These are phyloP conservation scores for Emergomyces pasteurianus DNA, from an alignment of 2,329 filamentous ascomycete species.

Conservation along the genomic window DNA sequence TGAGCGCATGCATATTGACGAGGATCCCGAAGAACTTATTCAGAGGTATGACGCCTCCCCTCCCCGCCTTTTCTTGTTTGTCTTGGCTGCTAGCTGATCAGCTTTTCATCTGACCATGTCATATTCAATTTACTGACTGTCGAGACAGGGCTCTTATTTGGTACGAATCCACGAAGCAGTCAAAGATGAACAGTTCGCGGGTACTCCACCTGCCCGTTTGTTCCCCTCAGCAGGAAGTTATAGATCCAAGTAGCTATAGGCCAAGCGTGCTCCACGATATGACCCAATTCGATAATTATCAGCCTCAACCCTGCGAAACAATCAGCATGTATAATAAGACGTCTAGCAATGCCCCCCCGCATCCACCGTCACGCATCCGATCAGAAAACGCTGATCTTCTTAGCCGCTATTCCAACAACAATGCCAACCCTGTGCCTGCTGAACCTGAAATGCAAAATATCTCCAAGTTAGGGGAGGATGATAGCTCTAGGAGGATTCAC, in stretches of 20 bases:
- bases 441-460: neutral
- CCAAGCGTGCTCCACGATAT: neutral
- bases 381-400: no score
- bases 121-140: neutral
- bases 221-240: neutral
- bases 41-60: slow-evolving; percentile 21
- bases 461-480: neutral
- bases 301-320: neutral
- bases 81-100: no score
- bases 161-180: slow-evolving; percentile 19
- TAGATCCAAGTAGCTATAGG: neutral
- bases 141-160: slow-evolving; percentile 22
- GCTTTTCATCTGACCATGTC: slow-evolving; percentile 28
- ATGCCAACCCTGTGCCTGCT: neutral
- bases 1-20: slow-evolving; percentile 49
- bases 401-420: neutral
- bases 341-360: neutral
- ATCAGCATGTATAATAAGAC: neutral
- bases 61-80: slow-evolving; percentile 23
- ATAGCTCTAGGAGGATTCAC: neutral
- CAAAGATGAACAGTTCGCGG: neutral
- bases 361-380: neutral
- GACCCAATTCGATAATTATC: neutral
- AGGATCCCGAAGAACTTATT: slow-evolving; percentile 30
- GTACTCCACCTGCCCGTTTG: neutral